phyloP scores from a whole-genome alignment of 2,329 filamentous ascomycete genomes.

The Sporothrix phasma region DNA sequence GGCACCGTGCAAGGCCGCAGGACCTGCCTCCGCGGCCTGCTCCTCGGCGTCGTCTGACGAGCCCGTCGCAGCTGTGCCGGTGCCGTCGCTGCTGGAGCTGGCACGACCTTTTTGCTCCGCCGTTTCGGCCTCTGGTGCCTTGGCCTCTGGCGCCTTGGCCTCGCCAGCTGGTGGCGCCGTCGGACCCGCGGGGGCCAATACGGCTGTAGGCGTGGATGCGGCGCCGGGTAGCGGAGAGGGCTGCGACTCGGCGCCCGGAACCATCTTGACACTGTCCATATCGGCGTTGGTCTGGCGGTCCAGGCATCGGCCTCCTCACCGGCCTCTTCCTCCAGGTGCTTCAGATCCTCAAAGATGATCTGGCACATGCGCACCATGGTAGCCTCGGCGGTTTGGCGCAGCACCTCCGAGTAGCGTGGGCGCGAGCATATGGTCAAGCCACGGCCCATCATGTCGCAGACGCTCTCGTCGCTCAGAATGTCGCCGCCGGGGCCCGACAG shows the following conservation, averaged over 20 bases:
- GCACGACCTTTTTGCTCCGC: not conserved
- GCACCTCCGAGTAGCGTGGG: conserved; percentile 76
- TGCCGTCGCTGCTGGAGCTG: conserved; percentile 3
- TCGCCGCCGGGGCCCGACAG: conserved; percentile 87
- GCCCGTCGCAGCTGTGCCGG: not conserved
- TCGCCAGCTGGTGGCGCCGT: not conserved
- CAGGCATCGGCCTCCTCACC: conserved; percentile 55
- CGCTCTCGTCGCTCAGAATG: conserved; percentile 91
- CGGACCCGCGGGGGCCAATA: not conserved
- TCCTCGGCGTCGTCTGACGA: conserved; percentile 8
- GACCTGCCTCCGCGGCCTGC: not conserved
- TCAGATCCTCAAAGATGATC: conserved; percentile 89
- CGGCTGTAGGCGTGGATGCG: conserved; percentile 17
- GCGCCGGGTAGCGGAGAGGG: not conserved
- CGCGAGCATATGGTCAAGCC: conserved; percentile 96
- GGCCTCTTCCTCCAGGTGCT: conserved; percentile 70
- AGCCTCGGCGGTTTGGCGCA: conserved; percentile 86
- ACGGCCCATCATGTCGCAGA: conserved; percentile 99
- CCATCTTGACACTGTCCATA: conserved; percentile 73
- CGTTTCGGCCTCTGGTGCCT: not conserved
- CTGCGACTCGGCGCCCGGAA: conserved; percentile 52
- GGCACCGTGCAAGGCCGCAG: not conserved
- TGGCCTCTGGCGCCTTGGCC: not conserved
- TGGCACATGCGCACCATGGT: conserved; percentile 99
- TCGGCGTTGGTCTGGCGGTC: conserved; percentile 58